Evolutionary conservation across 768 basidiomycete species (phyloP).

Genomic region (Lyophyllum shimeji): DNA sequence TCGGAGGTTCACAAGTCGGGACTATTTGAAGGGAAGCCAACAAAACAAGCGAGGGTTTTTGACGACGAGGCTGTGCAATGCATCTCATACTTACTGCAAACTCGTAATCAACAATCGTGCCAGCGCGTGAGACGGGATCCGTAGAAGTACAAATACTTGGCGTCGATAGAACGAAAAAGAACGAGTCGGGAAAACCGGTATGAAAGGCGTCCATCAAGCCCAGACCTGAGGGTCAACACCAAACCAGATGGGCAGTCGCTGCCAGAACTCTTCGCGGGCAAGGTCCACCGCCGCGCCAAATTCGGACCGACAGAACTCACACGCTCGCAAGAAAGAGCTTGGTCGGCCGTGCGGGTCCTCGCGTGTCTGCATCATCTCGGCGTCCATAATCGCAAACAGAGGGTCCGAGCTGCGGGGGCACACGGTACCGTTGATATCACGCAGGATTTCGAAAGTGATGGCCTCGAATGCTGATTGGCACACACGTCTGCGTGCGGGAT

Average conservation of each 20-base stretch:
- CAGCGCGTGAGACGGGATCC: slow-evolving; percentile 6
- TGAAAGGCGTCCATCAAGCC: slow-evolving; percentile 18
- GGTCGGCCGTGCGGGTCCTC: slow-evolving; percentile 45
- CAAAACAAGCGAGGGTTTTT: slow-evolving; percentile 8
- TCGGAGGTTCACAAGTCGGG: slow-evolving; percentile 7
- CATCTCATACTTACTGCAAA: slow-evolving; percentile 8
- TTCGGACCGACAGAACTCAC: slow-evolving; percentile 63
- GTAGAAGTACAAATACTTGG: slow-evolving; percentile 2
- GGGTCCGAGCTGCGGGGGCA: slow-evolving; percentile 69
- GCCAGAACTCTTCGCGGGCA: slow-evolving; percentile 66
- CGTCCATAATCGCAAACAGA: slow-evolving; percentile 66
- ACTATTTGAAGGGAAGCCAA: slow-evolving; percentile 4
- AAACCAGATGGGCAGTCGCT: slow-evolving; percentile 64
- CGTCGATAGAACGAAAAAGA: neutral
- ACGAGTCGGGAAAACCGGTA: slow-evolving; percentile 1
- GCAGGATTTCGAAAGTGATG: slow-evolving; percentile 72
- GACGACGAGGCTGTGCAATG: slow-evolving; percentile 8
- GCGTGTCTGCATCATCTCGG: slow-evolving; percentile 63
- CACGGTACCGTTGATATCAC: slow-evolving; percentile 69
- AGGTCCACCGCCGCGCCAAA: slow-evolving; percentile 60
- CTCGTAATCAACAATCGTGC: slow-evolving; percentile 6
- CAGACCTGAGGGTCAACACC: slow-evolving; percentile 40
- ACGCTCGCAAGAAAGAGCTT: slow-evolving; percentile 50
- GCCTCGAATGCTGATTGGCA: slow-evolving; percentile 75
- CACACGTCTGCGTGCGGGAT: slow-evolving; percentile 44